A percentile compares a stretch with the other conserved stretches of the same genome.
Evolutionary conservation across 495 filamentous ascomycete genomes (phyloP).

Genomic region (Peziza echinospora): DNA sequence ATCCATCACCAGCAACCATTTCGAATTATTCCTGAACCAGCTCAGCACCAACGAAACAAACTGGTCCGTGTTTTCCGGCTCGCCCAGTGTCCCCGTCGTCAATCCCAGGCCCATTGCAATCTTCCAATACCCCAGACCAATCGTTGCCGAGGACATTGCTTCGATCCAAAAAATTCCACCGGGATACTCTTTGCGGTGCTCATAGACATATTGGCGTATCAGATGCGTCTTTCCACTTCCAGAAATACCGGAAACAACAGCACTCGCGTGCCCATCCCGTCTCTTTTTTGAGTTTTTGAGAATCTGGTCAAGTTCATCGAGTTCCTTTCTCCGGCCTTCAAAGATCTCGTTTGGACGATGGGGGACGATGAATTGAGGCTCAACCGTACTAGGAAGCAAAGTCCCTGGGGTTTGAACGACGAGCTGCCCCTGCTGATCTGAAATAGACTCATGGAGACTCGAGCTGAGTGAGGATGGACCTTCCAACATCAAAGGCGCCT

Average conservation of each 20-base stretch:
- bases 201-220: conserved; percentile 43
- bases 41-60: conserved; percentile 39
- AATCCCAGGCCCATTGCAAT: conserved; percentile 46
- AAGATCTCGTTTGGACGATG: conserved; percentile 38
- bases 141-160: not conserved
- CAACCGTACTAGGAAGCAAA: not conserved
- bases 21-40: conserved; percentile 48
- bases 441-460: too few relatives aligned
- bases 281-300: conserved; percentile 42
- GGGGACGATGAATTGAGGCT: not conserved
- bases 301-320: conserved; percentile 43
- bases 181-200: conserved; percentile 37
- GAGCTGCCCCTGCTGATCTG: too few relatives aligned
- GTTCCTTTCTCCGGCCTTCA: conserved; percentile 49
- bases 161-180: conserved; percentile 69
- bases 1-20: conserved; percentile 60
- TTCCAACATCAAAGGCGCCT: too few relatives aligned
- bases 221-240: conserved; percentile 65
- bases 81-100: conserved; percentile 19
- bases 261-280: conserved; percentile 39
- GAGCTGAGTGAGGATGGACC: too few relatives aligned
- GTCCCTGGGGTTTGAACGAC: too few relatives aligned
- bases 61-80: conserved; percentile 19
- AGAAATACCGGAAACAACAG: conserved; percentile 50
- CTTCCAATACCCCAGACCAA: conserved; percentile 42